Evolutionary conservation across 2,329 filamentous ascomycete genomes (phyloP).

Genomic region (Talaromyces sp.): DNA sequence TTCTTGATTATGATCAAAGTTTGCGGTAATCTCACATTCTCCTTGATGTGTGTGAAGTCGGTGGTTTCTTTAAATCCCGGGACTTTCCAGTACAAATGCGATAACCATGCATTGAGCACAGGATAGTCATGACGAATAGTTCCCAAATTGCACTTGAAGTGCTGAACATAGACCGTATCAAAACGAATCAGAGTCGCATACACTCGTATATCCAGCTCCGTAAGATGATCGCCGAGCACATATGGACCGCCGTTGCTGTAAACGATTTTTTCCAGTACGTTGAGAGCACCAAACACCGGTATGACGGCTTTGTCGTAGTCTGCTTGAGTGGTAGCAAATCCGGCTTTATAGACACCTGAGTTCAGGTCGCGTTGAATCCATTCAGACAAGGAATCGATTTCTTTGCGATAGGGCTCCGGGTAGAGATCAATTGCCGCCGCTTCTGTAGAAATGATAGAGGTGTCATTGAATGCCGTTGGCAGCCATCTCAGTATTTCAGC

Average conservation of each 20-base stretch:
- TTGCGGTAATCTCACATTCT: conserved; percentile 46
- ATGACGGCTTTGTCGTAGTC: conserved; percentile 55
- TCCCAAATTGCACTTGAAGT: conserved; percentile 65
- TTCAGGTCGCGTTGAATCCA: conserved; percentile 59
- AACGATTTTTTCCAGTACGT: conserved; percentile 54
- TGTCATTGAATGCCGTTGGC: conserved; percentile 53
- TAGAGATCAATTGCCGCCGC: conserved; percentile 51
- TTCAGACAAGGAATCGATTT: conserved; percentile 52
- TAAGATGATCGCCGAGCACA: conserved; percentile 53
- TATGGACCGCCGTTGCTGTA: conserved; percentile 51
- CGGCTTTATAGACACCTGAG: conserved; percentile 59
- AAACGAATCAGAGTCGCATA: conserved; percentile 60
- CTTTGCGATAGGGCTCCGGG: conserved; percentile 44
- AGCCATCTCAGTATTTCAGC: conserved; percentile 57
- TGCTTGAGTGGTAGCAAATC: conserved; percentile 56
- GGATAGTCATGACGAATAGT: conserved; percentile 60
- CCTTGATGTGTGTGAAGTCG: conserved; percentile 65
- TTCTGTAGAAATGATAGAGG: conserved; percentile 41
- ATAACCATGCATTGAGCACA: conserved; percentile 59
- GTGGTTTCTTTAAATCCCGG: conserved; percentile 57
- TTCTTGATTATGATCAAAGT: neutral
- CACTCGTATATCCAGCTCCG: conserved; percentile 57
- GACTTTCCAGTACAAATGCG: conserved; percentile 57
- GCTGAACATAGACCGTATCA: conserved; percentile 61
- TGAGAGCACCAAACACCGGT: conserved; percentile 57